Conservation (phyloP, 2,329 filamentous ascomycete species). For the Pestalotiopsis sp. region DNA sequence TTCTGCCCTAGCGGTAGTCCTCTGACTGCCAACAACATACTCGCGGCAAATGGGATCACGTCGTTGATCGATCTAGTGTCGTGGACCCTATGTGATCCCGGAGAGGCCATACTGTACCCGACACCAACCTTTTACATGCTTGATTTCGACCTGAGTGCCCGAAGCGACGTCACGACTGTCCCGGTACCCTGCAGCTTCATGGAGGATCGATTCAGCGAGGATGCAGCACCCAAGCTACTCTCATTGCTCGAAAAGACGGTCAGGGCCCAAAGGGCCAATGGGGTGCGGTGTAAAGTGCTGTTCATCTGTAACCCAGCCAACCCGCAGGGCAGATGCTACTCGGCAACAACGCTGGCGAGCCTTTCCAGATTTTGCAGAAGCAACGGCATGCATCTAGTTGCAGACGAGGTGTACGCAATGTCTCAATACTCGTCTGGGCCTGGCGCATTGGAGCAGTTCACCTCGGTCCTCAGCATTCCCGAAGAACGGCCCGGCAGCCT, state of each 20-base stretch:
- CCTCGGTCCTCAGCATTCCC: background rate
- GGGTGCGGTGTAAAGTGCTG: background rate
- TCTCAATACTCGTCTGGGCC: background rate
- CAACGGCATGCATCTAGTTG: constrained; percentile 1
- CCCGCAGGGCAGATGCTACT: constrained; percentile 1
- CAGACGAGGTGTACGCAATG: constrained; percentile 3
- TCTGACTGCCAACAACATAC: background rate
- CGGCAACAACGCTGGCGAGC: background rate
- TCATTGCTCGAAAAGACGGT: background rate
- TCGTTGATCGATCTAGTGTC: background rate
- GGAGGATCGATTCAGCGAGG: background rate
- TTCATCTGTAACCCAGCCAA: constrained; percentile 1
- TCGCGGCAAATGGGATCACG: background rate
- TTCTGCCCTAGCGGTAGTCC: background rate
- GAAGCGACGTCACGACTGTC: background rate
- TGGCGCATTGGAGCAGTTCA: background rate
- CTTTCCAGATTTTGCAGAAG: background rate
- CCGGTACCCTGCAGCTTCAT: background rate
- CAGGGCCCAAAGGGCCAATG: background rate
- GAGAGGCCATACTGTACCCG: background rate
- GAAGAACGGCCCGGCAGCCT: background rate
- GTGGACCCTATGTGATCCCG: background rate
- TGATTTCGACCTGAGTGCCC: background rate
- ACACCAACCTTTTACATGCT: constrained; percentile 4
- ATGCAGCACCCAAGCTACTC: background rate